A percentile compares a stretch with the other conserved stretches of the same genome.
Conservation (phyloP, 208 protist genomes). For the Crithidia brevicula region DNA sequence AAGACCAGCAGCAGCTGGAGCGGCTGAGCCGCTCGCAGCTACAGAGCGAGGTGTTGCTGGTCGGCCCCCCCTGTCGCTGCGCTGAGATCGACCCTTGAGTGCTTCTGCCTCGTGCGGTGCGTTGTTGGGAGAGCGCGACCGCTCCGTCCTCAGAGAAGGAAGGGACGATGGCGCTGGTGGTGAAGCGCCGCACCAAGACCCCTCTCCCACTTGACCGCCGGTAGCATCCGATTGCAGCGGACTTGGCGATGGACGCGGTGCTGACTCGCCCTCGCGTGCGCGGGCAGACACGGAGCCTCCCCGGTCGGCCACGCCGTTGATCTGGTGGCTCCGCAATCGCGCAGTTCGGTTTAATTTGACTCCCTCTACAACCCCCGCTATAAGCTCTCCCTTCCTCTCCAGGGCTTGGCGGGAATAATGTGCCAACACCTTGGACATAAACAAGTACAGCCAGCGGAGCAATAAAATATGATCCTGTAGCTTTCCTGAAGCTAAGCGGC, state of each 20-base stretch:
- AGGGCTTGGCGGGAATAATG: slow-evolving; percentile 69
- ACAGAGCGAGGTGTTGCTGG: too few species aligned
- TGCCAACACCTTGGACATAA: slow-evolving; percentile 74
- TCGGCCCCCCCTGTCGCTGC: neutral
- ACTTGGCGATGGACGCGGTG: neutral
- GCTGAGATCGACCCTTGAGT: neutral
- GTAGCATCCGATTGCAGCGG: neutral
- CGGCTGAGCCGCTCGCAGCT: too few species aligned
- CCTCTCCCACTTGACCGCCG: neutral
- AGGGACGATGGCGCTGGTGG: too few species aligned
- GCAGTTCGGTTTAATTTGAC: slow-evolving; percentile 63
- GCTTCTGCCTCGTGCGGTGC: neutral
- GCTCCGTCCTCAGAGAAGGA: neutral
- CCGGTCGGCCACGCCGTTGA: neutral
- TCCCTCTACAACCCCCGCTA: slow-evolving; percentile 38
- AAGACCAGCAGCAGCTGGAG: neutral
- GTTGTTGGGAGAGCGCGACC: neutral
- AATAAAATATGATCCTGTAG: slow-evolving; percentile 84
- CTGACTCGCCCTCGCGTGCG: neutral
- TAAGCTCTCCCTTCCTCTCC: slow-evolving; percentile 29
- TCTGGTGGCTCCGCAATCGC: slow-evolving; percentile 21
- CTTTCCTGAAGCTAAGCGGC: slow-evolving; percentile 71
- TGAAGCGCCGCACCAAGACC: too few species aligned
- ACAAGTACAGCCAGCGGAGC: slow-evolving; percentile 79
- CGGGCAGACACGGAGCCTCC: neutral